Evolutionary conservation across 2,329 filamentous ascomycete genomes (phyloP).

Genomic region (Dactylellina drechsleri): DNA sequence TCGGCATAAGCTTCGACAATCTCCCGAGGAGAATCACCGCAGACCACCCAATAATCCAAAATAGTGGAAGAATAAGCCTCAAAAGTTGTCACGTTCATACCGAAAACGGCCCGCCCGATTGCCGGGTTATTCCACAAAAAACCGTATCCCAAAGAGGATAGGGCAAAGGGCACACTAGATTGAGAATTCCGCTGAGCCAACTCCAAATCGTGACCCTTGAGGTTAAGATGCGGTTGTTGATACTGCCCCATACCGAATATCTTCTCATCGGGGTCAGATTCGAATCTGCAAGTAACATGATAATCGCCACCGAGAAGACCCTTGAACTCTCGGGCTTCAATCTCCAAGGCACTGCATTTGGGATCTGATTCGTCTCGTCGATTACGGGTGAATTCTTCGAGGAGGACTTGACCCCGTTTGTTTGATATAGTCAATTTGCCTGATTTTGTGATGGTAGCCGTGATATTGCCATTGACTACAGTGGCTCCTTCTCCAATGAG

Average conservation of each 20-base stretch:
- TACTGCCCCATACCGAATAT: constrained; percentile 7
- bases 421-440: constrained; percentile 2
- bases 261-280: constrained; percentile 2
- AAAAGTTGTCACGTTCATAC: neutral
- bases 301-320: neutral
- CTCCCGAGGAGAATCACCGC: neutral
- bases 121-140: constrained; percentile 5
- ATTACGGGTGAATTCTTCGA: constrained; percentile 9
- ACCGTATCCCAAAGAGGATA: neutral
- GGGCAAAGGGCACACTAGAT: neutral
- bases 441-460: neutral
- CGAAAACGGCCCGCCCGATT: neutral
- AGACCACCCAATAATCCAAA: constrained; percentile 7
- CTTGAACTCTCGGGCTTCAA: constrained; percentile 5
- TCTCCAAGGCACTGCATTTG: neutral
- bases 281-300: neutral
- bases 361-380: constrained; percentile 1
- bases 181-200: constrained; percentile 4
- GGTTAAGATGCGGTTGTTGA: neutral
- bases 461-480: neutral
- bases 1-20: neutral
- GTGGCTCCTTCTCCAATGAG: neutral
- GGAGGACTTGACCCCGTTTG: neutral
- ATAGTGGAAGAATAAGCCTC: constrained; percentile 3
- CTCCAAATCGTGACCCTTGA: constrained; percentile 3